Evolutionary conservation across 495 filamentous ascomycete species (phyloP), one percentile per base, ranked within the genome.

Genomic region (Friedmanniomyces simplex): DNA sequence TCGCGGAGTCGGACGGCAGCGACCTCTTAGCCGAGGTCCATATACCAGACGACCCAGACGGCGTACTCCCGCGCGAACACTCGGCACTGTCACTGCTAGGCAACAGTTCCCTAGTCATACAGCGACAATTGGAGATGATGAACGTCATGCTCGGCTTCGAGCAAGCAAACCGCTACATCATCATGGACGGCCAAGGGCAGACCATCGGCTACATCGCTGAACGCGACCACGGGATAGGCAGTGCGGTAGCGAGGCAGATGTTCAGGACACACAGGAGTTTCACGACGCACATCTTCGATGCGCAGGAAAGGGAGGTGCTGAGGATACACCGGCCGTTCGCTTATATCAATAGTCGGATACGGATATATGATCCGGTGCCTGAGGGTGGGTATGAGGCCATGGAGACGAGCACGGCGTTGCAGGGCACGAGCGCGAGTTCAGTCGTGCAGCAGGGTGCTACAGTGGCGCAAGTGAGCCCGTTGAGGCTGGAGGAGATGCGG

Each of bases 71-170:
- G 58, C 75, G 74, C 52, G 73, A 66, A 3, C 84, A 87, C 61
- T 84, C 84, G 2, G 81, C 82, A 8, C 73, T 74, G 11, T 69
- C 69, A 1, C 72, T 86, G 12, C 66, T 86, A 21, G 73, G 77
- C 13, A 83, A 86, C 59, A 84, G 81, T 1, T 76, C 80, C 0
- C 69, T 87, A 18, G 81, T 87, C 0, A 71, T 87, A 2, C 82
- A 85, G 57, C 71, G 84, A 25, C 80, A 86, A 60, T 61, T 87
- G 30, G 84, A 86, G 68, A 72, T 86, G 63, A 84, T 86, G 77
- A 86, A 85, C 68, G 74, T 87, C 8, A 74, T 87, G 70, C 68
- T 86, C 71, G 82, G 84, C 0, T 87, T 85, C 58, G 83, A 87
- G 68, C 84, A 87, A 68, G 83, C 84, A 16, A 86, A 87, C 59